Conservation (phyloP, 371 early-diverging fungal species). For the Mucor circinelloides region DNA sequence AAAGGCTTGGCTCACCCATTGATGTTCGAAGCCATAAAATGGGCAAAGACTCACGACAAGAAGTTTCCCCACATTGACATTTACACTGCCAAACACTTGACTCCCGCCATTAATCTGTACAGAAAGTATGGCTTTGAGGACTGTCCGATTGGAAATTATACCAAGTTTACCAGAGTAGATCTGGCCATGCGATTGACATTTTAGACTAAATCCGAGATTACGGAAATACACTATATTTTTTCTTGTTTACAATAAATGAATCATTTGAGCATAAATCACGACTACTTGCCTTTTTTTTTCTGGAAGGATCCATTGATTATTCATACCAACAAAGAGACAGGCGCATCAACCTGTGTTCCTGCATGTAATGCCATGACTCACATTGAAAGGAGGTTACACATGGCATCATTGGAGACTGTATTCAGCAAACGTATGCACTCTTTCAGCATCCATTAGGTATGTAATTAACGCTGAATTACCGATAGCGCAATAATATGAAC, state of each 20-base stretch:
- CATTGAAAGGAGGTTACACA: background rate
- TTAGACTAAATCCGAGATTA: conserved; percentile 3
- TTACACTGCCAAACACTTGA: background rate
- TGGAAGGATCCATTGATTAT: conserved; percentile 2
- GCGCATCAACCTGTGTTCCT: background rate
- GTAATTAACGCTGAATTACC: background rate
- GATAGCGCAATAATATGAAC: background rate
- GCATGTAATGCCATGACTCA: background rate
- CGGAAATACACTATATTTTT: background rate
- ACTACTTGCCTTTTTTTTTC: background rate
- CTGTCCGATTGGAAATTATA: conserved; percentile 2
- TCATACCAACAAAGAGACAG: background rate
- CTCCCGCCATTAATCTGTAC: conserved; percentile 2
- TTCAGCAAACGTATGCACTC: background rate
- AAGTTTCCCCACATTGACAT: background rate
- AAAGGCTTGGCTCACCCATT: conserved; percentile 25
- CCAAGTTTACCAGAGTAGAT: conserved; percentile 7
- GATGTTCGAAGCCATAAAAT: conserved; percentile 12
- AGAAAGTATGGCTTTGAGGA: conserved; percentile 14
- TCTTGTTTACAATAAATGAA: background rate
- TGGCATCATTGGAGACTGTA: background rate
- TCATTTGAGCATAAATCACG: background rate
- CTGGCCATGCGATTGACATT: conserved; percentile 5
- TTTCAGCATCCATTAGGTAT: background rate
- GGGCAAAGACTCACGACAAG: conserved; percentile 9